phyloP scores from a whole-genome alignment of 257 asterid genomes.

The Thymus mandschuricus region DNA sequence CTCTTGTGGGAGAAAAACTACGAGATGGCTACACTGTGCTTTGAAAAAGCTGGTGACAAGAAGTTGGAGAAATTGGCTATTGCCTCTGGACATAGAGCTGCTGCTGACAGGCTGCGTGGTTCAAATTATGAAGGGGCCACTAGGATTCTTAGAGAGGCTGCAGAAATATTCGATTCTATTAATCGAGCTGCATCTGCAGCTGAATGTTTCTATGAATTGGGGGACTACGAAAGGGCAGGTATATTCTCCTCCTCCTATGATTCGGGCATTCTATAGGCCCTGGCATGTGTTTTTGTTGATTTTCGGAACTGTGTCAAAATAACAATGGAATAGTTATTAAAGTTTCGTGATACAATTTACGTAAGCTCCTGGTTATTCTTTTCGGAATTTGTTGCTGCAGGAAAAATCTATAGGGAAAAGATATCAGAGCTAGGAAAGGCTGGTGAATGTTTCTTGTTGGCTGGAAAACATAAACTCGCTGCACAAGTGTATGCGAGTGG shows the following conservation, averaged over 20 bases:
- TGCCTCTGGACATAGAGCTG: constrained; percentile 56
- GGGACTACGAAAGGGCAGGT: constrained; percentile 70
- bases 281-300: no score
- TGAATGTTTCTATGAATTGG: constrained; percentile 64
- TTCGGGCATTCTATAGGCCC: no score
- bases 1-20: constrained; percentile 66
- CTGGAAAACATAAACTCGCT: no score
- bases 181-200: constrained; percentile 57
- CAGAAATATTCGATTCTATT: constrained; percentile 61
- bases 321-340: no score
- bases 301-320: no score
- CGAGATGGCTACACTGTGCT: constrained; percentile 75
- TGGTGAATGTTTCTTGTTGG: constrained; percentile 62
- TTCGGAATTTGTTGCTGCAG: constrained; percentile 30
- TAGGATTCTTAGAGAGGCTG: constrained; percentile 59
- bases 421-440: constrained; percentile 48
- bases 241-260: neutral
- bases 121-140: constrained; percentile 43
- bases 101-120: constrained; percentile 42
- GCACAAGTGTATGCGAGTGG: no score
- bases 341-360: neutral
- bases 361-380: neutral
- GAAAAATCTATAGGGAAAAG: constrained; percentile 51
- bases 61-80: constrained; percentile 55
- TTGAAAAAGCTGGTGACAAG: constrained; percentile 62